Conservation (phyloP, 2,329 filamentous ascomycete genomes). For the Aspergillus felis region DNA sequence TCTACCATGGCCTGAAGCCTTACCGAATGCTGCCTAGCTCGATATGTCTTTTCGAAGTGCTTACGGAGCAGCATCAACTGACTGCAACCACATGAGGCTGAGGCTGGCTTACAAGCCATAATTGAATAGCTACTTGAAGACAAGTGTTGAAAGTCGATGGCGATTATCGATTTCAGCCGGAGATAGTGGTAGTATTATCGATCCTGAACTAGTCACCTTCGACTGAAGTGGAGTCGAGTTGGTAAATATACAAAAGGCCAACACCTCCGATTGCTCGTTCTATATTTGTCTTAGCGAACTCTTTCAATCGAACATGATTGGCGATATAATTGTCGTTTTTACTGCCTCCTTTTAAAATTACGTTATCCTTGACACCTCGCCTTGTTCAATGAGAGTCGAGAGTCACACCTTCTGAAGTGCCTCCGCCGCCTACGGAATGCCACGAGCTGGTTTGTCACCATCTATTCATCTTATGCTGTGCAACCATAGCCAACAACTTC, state of each 20-base stretch:
- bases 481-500: background rate
- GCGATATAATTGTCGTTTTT: background rate
- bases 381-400: background rate
- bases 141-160: background rate
- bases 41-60: background rate
- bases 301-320: background rate
- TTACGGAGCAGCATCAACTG: background rate
- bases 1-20: background rate
- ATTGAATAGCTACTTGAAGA: background rate
- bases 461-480: background rate
- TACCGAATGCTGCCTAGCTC: background rate
- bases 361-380: background rate
- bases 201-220: background rate
- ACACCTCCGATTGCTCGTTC: background rate
- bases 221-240: background rate
- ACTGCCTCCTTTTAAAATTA: background rate
- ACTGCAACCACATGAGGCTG: background rate
- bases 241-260: background rate
- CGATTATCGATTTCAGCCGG: background rate
- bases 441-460: slow-evolving; percentile 6
- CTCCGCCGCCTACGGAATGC: slow-evolving; percentile 1
- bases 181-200: background rate
- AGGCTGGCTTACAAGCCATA: background rate
- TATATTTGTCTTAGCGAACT: background rate
- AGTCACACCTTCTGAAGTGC: background rate